Conservation (phyloP, 2,329 filamentous ascomycete species). For the Pseudogymnoascus sp. region DNA sequence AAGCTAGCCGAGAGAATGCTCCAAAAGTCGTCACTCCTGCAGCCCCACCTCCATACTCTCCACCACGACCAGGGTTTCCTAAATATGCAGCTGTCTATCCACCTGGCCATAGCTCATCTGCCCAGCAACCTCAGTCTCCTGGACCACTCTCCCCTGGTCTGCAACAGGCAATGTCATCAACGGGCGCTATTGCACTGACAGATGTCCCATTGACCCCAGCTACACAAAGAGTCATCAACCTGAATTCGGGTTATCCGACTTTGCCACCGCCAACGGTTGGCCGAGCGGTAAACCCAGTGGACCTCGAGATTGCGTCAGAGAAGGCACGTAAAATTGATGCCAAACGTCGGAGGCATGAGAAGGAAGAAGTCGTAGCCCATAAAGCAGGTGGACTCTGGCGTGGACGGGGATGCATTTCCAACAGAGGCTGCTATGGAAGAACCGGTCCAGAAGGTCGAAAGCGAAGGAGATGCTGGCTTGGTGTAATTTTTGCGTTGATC, state of each 20-base stretch:
- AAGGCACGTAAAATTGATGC: constrained; percentile 28
- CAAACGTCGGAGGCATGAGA: constrained; percentile 52
- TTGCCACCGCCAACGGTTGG: neutral
- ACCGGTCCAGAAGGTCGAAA: constrained; percentile 57
- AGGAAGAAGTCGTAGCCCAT: constrained; percentile 55
- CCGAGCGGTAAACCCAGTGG: constrained; percentile 11
- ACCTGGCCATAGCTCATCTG: constrained; percentile 38
- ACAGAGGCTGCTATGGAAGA: constrained; percentile 59
- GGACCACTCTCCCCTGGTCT: constrained; percentile 57
- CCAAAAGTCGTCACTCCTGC: neutral
- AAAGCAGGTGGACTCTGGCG: constrained; percentile 58
- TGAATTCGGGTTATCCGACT: constrained; percentile 27
- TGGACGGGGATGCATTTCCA: constrained; percentile 56
- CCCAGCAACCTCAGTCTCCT: constrained; percentile 50
- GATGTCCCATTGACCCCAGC: constrained; percentile 50
- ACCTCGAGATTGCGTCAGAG: constrained; percentile 17
- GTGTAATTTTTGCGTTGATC: constrained; percentile 45
- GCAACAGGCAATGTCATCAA: constrained; percentile 54
- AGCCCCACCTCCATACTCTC: constrained; percentile 28
- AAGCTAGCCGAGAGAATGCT: neutral
- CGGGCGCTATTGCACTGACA: constrained; percentile 53
- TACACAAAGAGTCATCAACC: constrained; percentile 24
- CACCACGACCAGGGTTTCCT: constrained; percentile 20
- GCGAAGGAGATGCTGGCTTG: constrained; percentile 53
- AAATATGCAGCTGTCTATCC: constrained; percentile 54